Conservation (phyloP, 306 rosid species). For the Begonia loranthoides region DNA sequence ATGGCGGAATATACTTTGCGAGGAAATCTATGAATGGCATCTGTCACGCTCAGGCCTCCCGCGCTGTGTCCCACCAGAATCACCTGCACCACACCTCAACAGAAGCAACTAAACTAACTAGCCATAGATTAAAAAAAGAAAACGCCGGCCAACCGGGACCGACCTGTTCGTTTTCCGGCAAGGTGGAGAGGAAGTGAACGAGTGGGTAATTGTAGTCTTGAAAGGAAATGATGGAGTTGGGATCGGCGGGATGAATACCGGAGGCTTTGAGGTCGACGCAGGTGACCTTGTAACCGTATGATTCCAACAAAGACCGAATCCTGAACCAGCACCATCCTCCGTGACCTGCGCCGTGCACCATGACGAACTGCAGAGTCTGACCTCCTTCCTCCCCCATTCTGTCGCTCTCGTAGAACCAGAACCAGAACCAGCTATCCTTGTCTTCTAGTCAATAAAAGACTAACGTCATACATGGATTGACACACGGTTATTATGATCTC, state of each 20-base stretch:
- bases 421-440: no score
- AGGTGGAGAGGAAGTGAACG: not conserved
- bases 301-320: not conserved
- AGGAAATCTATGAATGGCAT: conserved; percentile 9
- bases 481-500: no score
- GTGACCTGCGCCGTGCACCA: conserved; percentile 1
- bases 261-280: not conserved
- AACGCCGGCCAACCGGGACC: not conserved
- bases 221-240: not conserved
- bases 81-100: conserved; percentile 4
- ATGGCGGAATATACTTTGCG: conserved; percentile 11
- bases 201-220: not conserved
- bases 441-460: no score
- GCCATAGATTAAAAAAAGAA: not conserved
- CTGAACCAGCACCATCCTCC: conserved; percentile 1
- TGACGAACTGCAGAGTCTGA: not conserved
- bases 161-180: not conserved
- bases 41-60: conserved; percentile 23
- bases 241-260: not conserved
- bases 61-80: conserved; percentile 24
- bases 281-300: not conserved
- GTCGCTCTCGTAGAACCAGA: no score
- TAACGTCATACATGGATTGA: no score
- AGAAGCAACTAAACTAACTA: not conserved
- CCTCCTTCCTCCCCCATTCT: no score